phyloP scores from a whole-genome alignment of 139 green algal genomes.

The Chlamydomonas sphaeroides region DNA sequence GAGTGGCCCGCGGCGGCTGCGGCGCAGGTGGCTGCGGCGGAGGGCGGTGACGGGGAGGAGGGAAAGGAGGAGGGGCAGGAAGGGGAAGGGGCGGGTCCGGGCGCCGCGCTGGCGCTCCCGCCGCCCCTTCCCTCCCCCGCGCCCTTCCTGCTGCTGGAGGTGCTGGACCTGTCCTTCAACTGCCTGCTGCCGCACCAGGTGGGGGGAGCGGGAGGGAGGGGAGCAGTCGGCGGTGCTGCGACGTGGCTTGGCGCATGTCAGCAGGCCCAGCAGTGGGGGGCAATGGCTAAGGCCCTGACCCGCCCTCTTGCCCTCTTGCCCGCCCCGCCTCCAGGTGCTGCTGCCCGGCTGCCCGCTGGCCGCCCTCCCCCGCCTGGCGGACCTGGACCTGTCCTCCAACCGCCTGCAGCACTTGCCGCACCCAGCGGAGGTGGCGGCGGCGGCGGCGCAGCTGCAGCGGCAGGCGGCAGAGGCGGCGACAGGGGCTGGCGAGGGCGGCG shows the following conservation, averaged over 20 bases:
- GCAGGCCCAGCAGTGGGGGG: too few species aligned
- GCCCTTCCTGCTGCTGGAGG: constrained; percentile 27
- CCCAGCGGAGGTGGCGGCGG: constrained; percentile 3
- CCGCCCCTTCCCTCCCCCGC: not conserved
- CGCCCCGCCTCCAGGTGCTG: not conserved
- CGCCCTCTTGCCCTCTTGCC: too few species aligned
- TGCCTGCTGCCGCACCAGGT: constrained; percentile 6
- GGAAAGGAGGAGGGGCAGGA: not conserved
- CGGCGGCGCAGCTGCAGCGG: constrained; percentile 3
- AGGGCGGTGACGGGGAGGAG: not conserved
- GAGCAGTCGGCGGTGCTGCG: not conserved
- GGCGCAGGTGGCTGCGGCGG: not conserved
- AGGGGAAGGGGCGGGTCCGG: not conserved
- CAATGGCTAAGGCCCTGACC: not conserved
- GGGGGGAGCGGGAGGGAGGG: not conserved
- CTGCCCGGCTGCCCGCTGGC: constrained; percentile 25
- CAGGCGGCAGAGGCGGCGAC: not conserved
- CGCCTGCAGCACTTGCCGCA: constrained; percentile 7
- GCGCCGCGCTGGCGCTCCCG: not conserved
- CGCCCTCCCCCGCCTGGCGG: constrained; percentile 18
- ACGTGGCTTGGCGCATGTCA: too few species aligned
- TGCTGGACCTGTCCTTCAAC: constrained; percentile 58
- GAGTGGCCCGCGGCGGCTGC: not conserved
- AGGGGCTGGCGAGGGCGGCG: not conserved
- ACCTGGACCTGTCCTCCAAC: constrained; percentile 56